Evolutionary conservation across 371 early-diverging fungal genomes (phyloP), one percentile per base, ranked within the genome.

Genomic region (Apophysomyces ossiformis): DNA sequence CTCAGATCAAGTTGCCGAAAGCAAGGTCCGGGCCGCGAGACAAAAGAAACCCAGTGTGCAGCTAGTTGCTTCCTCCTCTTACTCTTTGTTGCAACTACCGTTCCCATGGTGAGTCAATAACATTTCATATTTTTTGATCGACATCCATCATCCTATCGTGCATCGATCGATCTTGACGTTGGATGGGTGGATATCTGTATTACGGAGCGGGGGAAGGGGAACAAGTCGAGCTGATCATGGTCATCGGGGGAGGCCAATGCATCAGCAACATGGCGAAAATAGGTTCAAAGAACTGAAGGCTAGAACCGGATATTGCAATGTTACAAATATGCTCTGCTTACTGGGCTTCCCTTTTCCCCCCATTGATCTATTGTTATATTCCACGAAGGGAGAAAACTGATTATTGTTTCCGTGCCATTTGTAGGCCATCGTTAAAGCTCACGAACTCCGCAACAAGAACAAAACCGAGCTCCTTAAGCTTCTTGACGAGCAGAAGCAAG

Each of bases 391-490:
- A 12, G 41, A 4, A 12, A 37, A 35, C n/a, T 57, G 38, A 69
- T 21, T 41, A 18, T 15, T n/a, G 11, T 46, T 7, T 50, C 37
- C 69, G 84, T 89, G 9, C 11, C 50, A 39, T 13, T 13, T 39
- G 11, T 77, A 89, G 92, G 87, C 87, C 80, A 85, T 88, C 83
- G 89, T 95, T 76, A 96, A 95, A 85, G 92, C 93, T 80, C 79
- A 87, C 87, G 94, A 95, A 83, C 88, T 97, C 82, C 92, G 95
- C 81, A 87, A 83, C 78, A 93, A 94, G 88, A 89, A 87, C 84
- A 95, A 93, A 88, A 90, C 85, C 60, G 93, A 95, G 83, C 88
- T 96, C 57, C 77, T 79, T 68, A 88, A 92, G 85, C 86, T 91
- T 77, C 90, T 96, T 63, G 91, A 91, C 66, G 90, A 92, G 70